Base-by-base conservation (phyloP, 176 grass and related monocot genomes). In the Juncus inflexus region DNA sequence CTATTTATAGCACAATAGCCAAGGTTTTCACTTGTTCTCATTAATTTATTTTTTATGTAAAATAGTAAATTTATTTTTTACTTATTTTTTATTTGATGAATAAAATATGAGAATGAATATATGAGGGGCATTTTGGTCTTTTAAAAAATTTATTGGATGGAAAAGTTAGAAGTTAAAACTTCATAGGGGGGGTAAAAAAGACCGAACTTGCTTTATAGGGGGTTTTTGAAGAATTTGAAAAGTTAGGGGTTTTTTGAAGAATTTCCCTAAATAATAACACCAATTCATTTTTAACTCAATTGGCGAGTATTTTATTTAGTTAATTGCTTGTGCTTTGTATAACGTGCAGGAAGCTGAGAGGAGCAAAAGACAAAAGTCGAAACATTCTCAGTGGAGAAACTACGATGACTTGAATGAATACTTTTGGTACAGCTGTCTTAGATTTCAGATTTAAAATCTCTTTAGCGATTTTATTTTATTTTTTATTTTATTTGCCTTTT, bases 351-450 rank as follows among this genome's bases (percentile, higher is more conserved):
- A 97, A 91, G 82, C 82, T 64, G 74, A 89, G 35, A 73, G 75
- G 77, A 84, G 92, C 74, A 83, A 82, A 63, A 81, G 12, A 50
- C 77, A 83, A 50, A 91, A 89, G 83, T 97, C 87, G 60, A 97
- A 97, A 58, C 92, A 91, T 77, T 97, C 87, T 19, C 84, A 84
- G 62, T 97, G 92, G 92, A 88, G 87, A 65, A 97, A 97, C 55
- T 97, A 97, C 14, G 87, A 97, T 81, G 92, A 97, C 83, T 75
- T 91, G 7, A 97, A 91, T 55, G 87, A 97, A 77, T 91, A 97
- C 40, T 97, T 97, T 70, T 97, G 92, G 92, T 97, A 88, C 79
- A 42, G 12, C 47, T 55, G 28, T 51, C 40, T 14, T 45, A 40
- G 37, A 13, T 38, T 68, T 69, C 14, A 19, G 54, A 5, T 12